Evolutionary conservation across 164 flowering plant genomes (phyloP), one percentile per base, ranked within the genome.

Genomic region (Annona squamosa): DNA sequence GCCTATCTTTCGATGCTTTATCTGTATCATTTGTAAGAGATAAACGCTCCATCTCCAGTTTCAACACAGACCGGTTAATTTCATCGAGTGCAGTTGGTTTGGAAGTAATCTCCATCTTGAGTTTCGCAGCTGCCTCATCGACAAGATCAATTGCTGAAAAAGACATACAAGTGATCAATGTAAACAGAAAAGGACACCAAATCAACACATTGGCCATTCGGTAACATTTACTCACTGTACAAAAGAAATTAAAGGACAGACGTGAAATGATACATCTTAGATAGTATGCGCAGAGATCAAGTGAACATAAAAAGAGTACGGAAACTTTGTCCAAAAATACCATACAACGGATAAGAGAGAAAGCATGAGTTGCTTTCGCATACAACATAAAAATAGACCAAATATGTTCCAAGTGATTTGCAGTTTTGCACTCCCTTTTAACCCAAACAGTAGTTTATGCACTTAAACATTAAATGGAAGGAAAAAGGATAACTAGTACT

Each of bases 41-140:
- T 0, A 91, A 88, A 63, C 90, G 89, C 80, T 94, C 98, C 98
- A 94, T 91, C 81, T 94, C 98, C 76, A 90, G 77, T 79, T 94
- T 94, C 75, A 94, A 71, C 9, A 90, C 96, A 67, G 96, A 75
- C 62, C 98, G 92, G 59, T 94, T 82, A 44, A 90, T 88, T 81
- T 94, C 97, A 85, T 90, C 96, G 48, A 94, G 88, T 13, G 91
- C 94, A 71, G 93, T 94, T 64, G 98, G 96, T 76, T 94, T 94
- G 48, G 97, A 92, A 68, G 98, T 91, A 41, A 94, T 94, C 81
- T 94, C 97, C 98, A 94, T 90, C 79, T 94, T 94, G 80, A 94
- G 79, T 76, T 91, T 94, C 42, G 98, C 97, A 70, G 97, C 98
- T 46, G 98, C 98, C 83, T 94, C 98, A 81, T 94, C 98, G 63